Evolutionary conservation across 345 rosid species (phyloP), one percentile per base, ranked within the genome.

Genomic region (Toxicodendron radicans): DNA sequence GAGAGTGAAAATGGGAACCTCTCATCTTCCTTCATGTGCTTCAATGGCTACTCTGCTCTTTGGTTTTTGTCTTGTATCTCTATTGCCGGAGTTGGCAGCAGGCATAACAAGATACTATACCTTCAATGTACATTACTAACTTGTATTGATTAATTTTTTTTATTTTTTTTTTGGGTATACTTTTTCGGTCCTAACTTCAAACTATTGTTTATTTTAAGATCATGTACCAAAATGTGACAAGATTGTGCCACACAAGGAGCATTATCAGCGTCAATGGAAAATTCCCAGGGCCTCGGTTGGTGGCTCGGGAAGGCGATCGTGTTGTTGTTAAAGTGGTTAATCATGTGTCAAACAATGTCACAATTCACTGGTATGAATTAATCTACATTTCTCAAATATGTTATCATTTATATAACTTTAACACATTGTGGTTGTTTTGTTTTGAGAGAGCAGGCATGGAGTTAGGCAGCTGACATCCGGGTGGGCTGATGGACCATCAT

Each of bases 401-500:
- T 18, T 51, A 3, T 16, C 18, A 51, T 13, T 51, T 13, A 62
- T 43, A 14, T 61, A n/a, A 61, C 24, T 16, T 23, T 62, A 21
- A 13, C 1, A 33, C 1, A 51, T 18, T 13, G 6, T 51, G 17
- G 17, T 32, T 18, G 1, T 11, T 60, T 43, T 3, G 10, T n/a
- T 24, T 24, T 20, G 69, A 18, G 21, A 21, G 23, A 57, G 45
- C 82, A 90, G 92, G 92, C 92, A 88, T 75, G 92, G 92, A 10
- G 30, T 90, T 63, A 75, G 88, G 71, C 94, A 88, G 69, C 73
- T 88, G 12, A 66, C 76, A 48, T 83, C 76, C 3, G 87, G 84
- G 4, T 90, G 94, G 90, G 82, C 86, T 11, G 91, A 90, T 68
- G 91, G 91, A 32, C 92, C 92, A 0, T 68, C 88, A 33, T 86